phyloP scores from a whole-genome alignment of 805 yeast species.

The Candida palmyrensis region DNA sequence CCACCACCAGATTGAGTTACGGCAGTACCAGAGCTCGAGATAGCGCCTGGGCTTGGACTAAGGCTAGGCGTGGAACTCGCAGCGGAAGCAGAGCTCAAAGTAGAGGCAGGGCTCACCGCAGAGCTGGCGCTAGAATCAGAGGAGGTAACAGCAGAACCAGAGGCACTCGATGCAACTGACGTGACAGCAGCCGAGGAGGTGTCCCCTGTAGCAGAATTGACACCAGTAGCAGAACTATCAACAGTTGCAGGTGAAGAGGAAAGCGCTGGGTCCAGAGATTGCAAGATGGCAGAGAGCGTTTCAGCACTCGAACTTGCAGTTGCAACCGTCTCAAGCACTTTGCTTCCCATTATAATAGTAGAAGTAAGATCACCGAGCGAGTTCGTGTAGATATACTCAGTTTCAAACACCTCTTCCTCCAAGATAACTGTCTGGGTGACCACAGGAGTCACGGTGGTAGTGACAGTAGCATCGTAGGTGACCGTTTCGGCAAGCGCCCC shows the following conservation, averaged over 20 bases:
- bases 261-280: no score
- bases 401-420: slow-evolving; percentile 20
- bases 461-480: slow-evolving; percentile 18
- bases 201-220: neutral
- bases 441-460: slow-evolving; percentile 26
- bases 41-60: no score
- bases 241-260: slow-evolving; percentile 3
- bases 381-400: slow-evolving; percentile 26
- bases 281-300: no score
- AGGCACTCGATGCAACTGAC: no score
- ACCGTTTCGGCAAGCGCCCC: no score
- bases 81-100: slow-evolving; percentile 3
- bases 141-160: slow-evolving; percentile 4
- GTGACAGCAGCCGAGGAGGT: neutral
- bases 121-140: slow-evolving; percentile 2
- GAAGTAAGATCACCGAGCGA: slow-evolving; percentile 26
- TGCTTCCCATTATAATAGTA: slow-evolving; percentile 14
- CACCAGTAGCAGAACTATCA: slow-evolving; percentile 1
- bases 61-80: slow-evolving; percentile 2
- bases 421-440: slow-evolving; percentile 23
- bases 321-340: slow-evolving; percentile 6
- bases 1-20: slow-evolving; percentile 4
- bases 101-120: slow-evolving; percentile 2
- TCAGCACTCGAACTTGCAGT: slow-evolving; percentile 4
- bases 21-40: no score